These are phyloP conservation scores for Acacia pycnantha DNA, from an alignment of 331 rosid species.

Conservation along the genomic window DNA sequence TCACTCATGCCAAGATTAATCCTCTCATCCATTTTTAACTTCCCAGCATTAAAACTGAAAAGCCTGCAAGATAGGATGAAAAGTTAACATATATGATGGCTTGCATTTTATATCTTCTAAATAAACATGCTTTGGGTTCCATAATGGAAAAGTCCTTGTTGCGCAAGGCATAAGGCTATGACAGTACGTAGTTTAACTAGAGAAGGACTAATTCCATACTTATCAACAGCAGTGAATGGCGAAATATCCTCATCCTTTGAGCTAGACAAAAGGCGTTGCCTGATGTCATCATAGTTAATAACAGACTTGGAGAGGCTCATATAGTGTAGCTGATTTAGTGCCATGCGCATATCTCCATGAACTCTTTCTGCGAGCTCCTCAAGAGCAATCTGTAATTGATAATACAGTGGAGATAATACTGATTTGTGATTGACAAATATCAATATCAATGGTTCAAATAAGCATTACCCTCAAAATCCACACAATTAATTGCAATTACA, in stretches of 20 bases:
- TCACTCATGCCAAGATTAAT: constrained; percentile 91
- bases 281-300: constrained; percentile 77
- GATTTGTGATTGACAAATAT: not conserved
- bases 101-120: constrained; percentile 1
- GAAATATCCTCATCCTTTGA: constrained; percentile 95
- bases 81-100: constrained; percentile 19
- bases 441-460: constrained; percentile 4
- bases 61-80: constrained; percentile 57
- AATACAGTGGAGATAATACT: not conserved
- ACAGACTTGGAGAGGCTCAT: constrained; percentile 91
- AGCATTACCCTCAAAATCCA: constrained; percentile 14
- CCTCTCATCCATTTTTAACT: constrained; percentile 85
- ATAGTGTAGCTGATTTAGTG: constrained; percentile 86
- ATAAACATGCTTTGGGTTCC: constrained; percentile 1
- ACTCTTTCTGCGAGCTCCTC: constrained; percentile 94
- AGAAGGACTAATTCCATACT: constrained; percentile 48
- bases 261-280: constrained; percentile 67
- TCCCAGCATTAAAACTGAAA: constrained; percentile 77
- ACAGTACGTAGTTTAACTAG: not conserved
- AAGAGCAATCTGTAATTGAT: constrained; percentile 70
- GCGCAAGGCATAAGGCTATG: constrained; percentile 1
- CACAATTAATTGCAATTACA: constrained; percentile 21
- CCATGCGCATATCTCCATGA: constrained; percentile 96
- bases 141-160: constrained; percentile 3
- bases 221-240: constrained; percentile 95